Conservation (phyloP, 257 asterid species). For the Gardenia jasminoides region DNA sequence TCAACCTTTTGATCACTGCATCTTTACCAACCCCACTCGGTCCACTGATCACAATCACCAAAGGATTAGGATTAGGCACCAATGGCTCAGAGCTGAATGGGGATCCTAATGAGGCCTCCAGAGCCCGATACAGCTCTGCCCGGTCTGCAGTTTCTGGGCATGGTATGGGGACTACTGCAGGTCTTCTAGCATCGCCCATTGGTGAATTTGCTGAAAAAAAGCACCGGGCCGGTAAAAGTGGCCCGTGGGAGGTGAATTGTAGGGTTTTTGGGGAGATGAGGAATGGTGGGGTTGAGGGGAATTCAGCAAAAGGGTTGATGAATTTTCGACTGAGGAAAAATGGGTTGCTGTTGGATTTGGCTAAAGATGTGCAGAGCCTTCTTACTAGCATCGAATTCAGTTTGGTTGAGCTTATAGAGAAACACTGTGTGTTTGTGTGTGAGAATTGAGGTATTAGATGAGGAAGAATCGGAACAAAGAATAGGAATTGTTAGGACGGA, state of each 20-base stretch:
- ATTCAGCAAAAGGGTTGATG: conserved; percentile 37
- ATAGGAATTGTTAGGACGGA: neutral
- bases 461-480: conserved; percentile 8
- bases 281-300: conserved; percentile 23
- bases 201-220: conserved; percentile 40
- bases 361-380: conserved; percentile 43
- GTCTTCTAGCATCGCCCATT: conserved; percentile 54
- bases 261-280: conserved; percentile 29
- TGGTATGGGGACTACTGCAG: conserved; percentile 53
- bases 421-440: neutral
- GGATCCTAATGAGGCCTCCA: conserved; percentile 78
- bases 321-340: conserved; percentile 32
- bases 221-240: conserved; percentile 24
- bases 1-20: conserved; percentile 71
- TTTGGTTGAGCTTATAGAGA: neutral
- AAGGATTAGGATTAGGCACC: conserved; percentile 67
- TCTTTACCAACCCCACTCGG: conserved; percentile 98
- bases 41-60: conserved; percentile 81
- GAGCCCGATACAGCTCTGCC: conserved; percentile 66
- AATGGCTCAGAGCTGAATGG: conserved; percentile 65
- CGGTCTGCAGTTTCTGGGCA: conserved; percentile 47
- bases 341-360: conserved; percentile 43
- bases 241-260: conserved; percentile 20
- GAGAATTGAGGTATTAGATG: neutral
- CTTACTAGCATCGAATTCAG: conserved; percentile 61